Evolutionary conservation across 2,329 filamentous ascomycete genomes (phyloP), one percentile per base, ranked within the genome.

Genomic region (Stromatinia cepivora): DNA sequence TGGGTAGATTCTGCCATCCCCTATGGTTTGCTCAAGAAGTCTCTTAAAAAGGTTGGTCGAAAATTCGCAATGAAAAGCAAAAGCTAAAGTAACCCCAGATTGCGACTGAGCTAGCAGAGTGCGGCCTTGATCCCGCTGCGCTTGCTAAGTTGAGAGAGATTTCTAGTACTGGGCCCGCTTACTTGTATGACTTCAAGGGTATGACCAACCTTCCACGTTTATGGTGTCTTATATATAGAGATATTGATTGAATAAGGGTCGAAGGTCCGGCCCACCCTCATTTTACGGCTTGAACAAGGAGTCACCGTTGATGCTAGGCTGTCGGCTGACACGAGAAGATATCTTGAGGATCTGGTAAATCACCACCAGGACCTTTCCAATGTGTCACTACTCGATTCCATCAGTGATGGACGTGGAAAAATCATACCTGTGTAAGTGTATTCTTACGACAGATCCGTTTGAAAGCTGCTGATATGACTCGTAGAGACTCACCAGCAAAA

Each of bases 21-120:
- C 3, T 97, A 97, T 79, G 86, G 90, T 57, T 87, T 93, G 79
- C 86, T 97, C 69, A 97, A 97, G 81, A 97, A 96, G 82, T 92
- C 91, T 80, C 90, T 97, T 77, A 94, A 94, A 78, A 90, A 89
- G 77, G 89, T 96, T 22, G 36, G 63, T 87, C 65, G 92, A 5
- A 34, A 63, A 28, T 39, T 39, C 9, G 15, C 8, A 28, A 28
- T 15, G 46, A 34, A 28, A 4, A 39, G 48, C 46, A 39, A 63
- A 56, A 56, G 50, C 62, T 65, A 65, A 65, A n/a, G 42, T 61
- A 34, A 46, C 13, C 13, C 9, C 15, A 68, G 66, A 68, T 68
- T 64, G 66, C 66, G 52, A 62, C 48, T 10, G 66, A 68, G 36
- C 48, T 68, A 64, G 58, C 46, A 54, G 48, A 64, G 20, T 68